Base-by-base conservation (phyloP, 2,329 filamentous ascomycete genomes). In the Dactylellina sp. region DNA sequence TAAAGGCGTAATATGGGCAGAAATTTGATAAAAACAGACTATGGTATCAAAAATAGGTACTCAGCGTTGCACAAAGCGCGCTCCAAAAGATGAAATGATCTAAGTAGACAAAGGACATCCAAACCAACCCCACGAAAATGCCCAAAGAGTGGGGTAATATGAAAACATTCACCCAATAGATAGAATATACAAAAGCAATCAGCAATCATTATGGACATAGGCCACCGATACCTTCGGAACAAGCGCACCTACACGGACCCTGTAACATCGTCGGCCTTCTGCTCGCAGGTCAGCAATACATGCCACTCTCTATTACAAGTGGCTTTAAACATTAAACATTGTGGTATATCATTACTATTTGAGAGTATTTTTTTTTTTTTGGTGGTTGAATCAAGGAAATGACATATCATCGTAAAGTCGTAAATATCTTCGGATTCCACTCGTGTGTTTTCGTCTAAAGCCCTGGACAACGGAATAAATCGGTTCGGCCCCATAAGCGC, bases 391-490 rank as follows among this genome's bases (percentile, higher is more conserved):
- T 32, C 5, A 9, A 32, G 5, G 14, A 40, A 16, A 40, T 7
- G 14, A 12, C 3, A 40, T 3, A 40, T 40, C 9, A 5, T 40
- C 37, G 37, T 40, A 40, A 40, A 12, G 12, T 40, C 37, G 37
- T 40, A 14, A 40, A 16, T 40, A 7, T 49, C 22, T 3, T 14
- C 14, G 14, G n/a, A 4, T 40, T 7, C 37, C 9, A 40, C 4
- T 40, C 12, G n/a, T 14, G n/a, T 6, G 4, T 40, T 16, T 12
- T 5, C 37, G n/a, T 40, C 37, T 40, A 16, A 11, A 22, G 9
- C 7, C 53, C 53, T 16, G 62, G 49, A 24, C 68, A 72, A 3
- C 68, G 60, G 68, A 72, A 72, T 4, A 72, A 39, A 4, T 72
- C 68, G 3, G 61, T 60, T 2, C 60, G 37, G 7, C 68, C 68